Base-by-base conservation (phyloP, 2,329 filamentous ascomycete species). In the Metarhizium rileyi region DNA sequence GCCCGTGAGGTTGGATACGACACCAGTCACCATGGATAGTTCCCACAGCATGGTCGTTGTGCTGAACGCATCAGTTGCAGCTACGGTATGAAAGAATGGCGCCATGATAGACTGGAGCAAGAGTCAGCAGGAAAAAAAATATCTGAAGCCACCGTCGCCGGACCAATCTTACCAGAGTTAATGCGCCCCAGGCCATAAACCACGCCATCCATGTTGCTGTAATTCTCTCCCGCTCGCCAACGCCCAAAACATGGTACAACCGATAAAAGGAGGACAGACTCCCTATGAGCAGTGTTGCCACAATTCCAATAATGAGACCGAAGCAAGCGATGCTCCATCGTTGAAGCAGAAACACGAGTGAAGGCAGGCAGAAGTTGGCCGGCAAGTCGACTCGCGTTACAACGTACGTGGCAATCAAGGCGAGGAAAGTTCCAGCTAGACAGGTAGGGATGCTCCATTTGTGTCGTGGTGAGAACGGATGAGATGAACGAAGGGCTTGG, bases 121-220 rank as follows among this genome's bases (percentile, higher is more conserved):
- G 33, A 25, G 23, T 48, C 18, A 44, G 26, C n/a, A 33, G 16
- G 16, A 33, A 14, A 4, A 12, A 16, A 33, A 14, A 16, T n/a
- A 33, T 33, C 30, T 14, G 7, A 8, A 8, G 16, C 16, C 6
- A 28, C 7, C 9, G 10, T 23, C 18, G 12, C 12, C 10, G 12
- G 12, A 12, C 30, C 30, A 18, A 22, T 68, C 76, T 66, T 58
- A 85, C 82, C 61, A 75, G 79, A 49, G 74, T 80, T 45, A 77
- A 63, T 49, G 80, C 67, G 16, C 73, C 78, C 47, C 84, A 62
- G 2, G 74, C 63, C 54, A 85, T 68, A 60, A 83, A 86, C 61
- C 84, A 87, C 10, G 84, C 78, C 80, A 86, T 86, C 52, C 80
- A 73, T 6, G 83, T 86, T 4, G 83, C 83, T 30, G 78, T 72